A percentile compares a stretch with the other conserved stretches of the same genome.
Evolutionary conservation across 805 yeast genomes (phyloP).

Genomic region (fission yeast (Schizosaccharomyces pombe)): ASM294v3 CU329670.1:2865001-2865500

Average conservation of each 20-base stretch:
- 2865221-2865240: not conserved
- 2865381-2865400: not conserved
- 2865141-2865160: not conserved
- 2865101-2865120: not conserved
- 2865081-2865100: not conserved
- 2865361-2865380: not conserved
- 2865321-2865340: not conserved
- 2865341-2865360: not conserved
- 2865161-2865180: not conserved
- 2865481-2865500: not conserved
- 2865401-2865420: too few relatives aligned
- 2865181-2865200: not conserved
- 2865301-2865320: not conserved
- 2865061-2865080: not conserved
- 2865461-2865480: too few relatives aligned
- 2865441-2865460: too few relatives aligned
- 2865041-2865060: not conserved
- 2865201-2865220: not conserved
- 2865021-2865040: not conserved
- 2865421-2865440: too few relatives aligned
- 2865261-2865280: not conserved
- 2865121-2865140: not conserved
- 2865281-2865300: not conserved
- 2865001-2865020: not conserved
- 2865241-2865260: not conserved